Conservation (phyloP, 2,329 filamentous ascomycete species). For the Blastomyces percursus region DNA sequence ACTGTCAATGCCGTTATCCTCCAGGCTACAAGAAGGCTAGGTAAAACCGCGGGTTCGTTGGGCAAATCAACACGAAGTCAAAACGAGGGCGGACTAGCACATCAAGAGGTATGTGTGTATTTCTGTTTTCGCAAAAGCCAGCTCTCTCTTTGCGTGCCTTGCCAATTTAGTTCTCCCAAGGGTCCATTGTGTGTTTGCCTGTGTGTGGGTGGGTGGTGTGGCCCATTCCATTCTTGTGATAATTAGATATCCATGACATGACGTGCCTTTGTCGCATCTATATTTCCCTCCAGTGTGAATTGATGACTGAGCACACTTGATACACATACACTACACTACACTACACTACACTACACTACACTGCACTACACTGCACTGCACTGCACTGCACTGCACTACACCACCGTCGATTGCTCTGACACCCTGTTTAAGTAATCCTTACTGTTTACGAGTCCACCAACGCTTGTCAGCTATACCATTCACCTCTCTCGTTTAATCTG, state of each 20-base stretch:
- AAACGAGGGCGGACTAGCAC: background rate
- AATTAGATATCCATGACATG: background rate
- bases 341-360: no score
- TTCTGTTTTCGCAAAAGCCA: background rate
- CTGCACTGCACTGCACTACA: no score
- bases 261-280: no score
- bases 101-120: background rate
- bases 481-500: background rate
- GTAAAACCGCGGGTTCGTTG: background rate
- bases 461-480: background rate
- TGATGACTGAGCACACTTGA: no score
- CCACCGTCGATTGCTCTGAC: no score
- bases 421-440: background rate
- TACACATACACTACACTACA: no score
- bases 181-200: background rate
- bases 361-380: no score
- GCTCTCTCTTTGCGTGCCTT: background rate
- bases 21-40: background rate
- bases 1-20: constrained; percentile 1
- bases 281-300: no score
- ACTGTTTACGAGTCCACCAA: background rate
- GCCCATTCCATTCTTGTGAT: background rate
- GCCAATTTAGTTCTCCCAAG: background rate
- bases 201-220: background rate
- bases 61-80: background rate